A percentile compares a stretch with the other conserved stretches of the same genome.
Evolutionary conservation across 257 asterid genomes (phyloP).

Genomic region (Nicotiana undulata): DNA sequence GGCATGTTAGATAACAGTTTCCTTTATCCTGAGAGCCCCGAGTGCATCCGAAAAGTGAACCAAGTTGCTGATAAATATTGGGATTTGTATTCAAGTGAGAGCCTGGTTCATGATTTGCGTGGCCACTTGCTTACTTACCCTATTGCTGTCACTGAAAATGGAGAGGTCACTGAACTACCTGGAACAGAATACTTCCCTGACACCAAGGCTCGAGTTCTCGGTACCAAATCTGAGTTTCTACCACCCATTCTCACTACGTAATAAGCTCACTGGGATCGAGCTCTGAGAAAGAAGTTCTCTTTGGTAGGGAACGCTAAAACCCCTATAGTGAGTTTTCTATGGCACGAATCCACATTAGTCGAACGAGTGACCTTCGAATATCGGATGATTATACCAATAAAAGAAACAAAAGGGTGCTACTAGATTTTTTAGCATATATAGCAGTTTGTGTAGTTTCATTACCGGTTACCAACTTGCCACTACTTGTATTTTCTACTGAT

Average conservation of each 20-base stretch:
- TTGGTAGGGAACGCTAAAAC: not conserved
- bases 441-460: not conserved
- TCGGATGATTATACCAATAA: not conserved
- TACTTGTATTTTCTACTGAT: not conserved
- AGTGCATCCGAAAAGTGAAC: conserved; percentile 12
- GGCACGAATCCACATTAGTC: not conserved
- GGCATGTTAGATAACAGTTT: conserved; percentile 9
- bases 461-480: not conserved
- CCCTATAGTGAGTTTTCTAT: not conserved
- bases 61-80: conserved; percentile 13
- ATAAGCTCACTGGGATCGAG: not conserved
- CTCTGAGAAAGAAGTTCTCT: not conserved
- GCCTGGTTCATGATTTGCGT: conserved; percentile 1
- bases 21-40: conserved; percentile 4
- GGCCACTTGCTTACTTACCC: conserved; percentile 14
- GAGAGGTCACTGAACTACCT: conserved; percentile 11
- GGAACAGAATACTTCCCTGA: conserved; percentile 11
- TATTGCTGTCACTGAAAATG: conserved; percentile 6
- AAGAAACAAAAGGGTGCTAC: not conserved
- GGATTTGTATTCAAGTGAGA: conserved; percentile 13
- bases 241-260: conserved; percentile 11
- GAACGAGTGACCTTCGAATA: not conserved
- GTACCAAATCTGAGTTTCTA: conserved; percentile 10
- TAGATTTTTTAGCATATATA: not conserved
- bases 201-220: conserved; percentile 13